Evolutionary conservation across 2,329 filamentous ascomycete species (phyloP), one percentile per base, ranked within the genome.

Genomic region (Diaporthe vexans): DNA sequence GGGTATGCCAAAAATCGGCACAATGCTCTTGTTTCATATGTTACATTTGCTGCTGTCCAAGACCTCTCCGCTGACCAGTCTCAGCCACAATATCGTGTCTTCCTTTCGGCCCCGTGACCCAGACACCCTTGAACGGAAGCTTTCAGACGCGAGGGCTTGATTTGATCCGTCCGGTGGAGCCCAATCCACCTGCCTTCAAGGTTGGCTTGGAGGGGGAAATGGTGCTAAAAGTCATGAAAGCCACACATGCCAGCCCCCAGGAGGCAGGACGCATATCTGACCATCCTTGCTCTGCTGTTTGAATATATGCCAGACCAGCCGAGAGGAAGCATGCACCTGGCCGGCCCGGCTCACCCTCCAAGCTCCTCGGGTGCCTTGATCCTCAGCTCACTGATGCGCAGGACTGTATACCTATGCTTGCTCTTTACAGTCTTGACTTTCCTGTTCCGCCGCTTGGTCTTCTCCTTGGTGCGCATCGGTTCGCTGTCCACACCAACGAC

Each of bases 331-430:
- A 37, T 37, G 17, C 57, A 13, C 46, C 15, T 19, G 11, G 70
- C 67, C 68, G 48, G 19, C 26, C 40, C 19, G 13, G n/a, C 24
- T 63, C 75, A 77, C 8, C 40, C 54, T 76, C 84, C 83, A 69
- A 86, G 79, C 68, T 87, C 84, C 65, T 85, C 85, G 65, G 82
- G 76, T 29, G 79, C 81, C 77, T 87, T 87, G 74, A 97, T 88
- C 81, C 90, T 92, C 76, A 98, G 81, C 84, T 98, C 94, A 81
- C 93, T 93, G 77, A 99, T 93, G 81, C 92, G 89, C 84, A 99
- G 81, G 29, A 98, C 90, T 3, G 97, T 99, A 84, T 94, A 98
- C 80, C 91, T 89, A 82, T 97, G 94, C 89, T 99, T 98, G 87
- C 95, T 98, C 86, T 89, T 93, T 13, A 97, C 93, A 74, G 89